Evolutionary conservation across 805 yeast species (phyloP), one percentile per base, ranked within the genome.

Genomic region (Candida pseudoglaebosa): DNA sequence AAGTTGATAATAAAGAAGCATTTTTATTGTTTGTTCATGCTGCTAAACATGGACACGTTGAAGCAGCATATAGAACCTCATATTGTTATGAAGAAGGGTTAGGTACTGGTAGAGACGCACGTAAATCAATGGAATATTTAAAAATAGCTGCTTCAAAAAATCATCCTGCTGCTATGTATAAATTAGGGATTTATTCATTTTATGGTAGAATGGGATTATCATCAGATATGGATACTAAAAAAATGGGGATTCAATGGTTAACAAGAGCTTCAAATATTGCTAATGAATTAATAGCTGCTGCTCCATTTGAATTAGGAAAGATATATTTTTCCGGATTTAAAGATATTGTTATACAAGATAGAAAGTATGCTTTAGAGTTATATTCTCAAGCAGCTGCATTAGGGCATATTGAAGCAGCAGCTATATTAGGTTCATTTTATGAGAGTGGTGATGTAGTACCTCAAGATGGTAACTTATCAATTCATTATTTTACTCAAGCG

Each of bases 121-220:
- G 95, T 40, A 83, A 87, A 51, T 89, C 95, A 1, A 67, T 88
- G 5, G 95, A 87, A 49, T 88, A 82, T 56, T 65, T 88, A 42
- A 83, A 84, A 55, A 80, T 80, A 54, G 96, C 98, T 0, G 95
- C 98, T 0, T 75, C 89, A 22, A 83, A 84, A 56, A 88, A 86
- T 53, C 99, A 91, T 59, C 89, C 97, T 0, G 90, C 95, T n/a
- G 96, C 98, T 4, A 88, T 91, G 95, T 84, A 82, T 66, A 86
- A 90, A 57, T 69, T 89, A 46, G 99, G 98, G 3, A 71, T 87
- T 31, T 88, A 90, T 50, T 83, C 88, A 28, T 93, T 84, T 61
- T 78, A 88, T 53, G 80, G 86, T 4, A 72, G 83, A 43, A 82
- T 91, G 91, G 97, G 98, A 1, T 57, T 91, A 24, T 68, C 82